Percentiles rank a stretch among this genome's conserved stretches.
Conservation (phyloP, 129 eudicot genomes). For the Artemisia tridentata region DNA sequence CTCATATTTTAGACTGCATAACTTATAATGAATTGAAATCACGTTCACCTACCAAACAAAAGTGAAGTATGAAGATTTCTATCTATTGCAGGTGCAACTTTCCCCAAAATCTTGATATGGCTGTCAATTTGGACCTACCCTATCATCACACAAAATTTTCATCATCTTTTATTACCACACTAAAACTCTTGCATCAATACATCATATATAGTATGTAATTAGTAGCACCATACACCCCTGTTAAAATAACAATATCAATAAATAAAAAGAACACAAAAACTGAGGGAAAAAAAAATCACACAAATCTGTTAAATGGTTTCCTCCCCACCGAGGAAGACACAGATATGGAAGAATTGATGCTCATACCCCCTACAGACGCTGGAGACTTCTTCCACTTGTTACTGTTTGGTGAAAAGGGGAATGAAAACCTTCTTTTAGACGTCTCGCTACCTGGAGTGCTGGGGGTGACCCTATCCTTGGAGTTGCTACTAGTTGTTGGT, state of each 20-base stretch:
- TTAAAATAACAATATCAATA: constrained; percentile 9
- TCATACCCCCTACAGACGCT: constrained; percentile 54
- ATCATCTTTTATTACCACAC: background rate
- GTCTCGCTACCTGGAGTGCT: constrained; percentile 56
- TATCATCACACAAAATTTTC: background rate
- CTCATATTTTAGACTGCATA: background rate
- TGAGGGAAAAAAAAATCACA: constrained; percentile 44
- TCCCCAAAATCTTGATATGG: background rate
- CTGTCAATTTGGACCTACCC: background rate
- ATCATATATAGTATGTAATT: background rate
- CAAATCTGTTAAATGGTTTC: constrained; percentile 85
- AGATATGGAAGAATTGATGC: constrained; percentile 61
- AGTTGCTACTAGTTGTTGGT: constrained; percentile 40
- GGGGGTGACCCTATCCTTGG: constrained; percentile 44
- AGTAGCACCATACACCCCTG: constrained; percentile 14
- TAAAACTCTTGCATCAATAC: constrained; percentile 2
- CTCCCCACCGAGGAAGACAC: constrained; percentile 42
- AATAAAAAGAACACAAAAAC: constrained; percentile 3
- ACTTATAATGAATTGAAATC: background rate
- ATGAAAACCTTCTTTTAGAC: constrained; percentile 60
- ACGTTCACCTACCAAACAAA: background rate
- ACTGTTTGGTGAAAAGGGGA: constrained; percentile 51
- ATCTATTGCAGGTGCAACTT: background rate
- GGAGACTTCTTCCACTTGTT: constrained; percentile 27
- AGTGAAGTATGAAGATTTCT: background rate